Conservation (phyloP, 306 rosid genomes). For the Prunus padus region DNA sequence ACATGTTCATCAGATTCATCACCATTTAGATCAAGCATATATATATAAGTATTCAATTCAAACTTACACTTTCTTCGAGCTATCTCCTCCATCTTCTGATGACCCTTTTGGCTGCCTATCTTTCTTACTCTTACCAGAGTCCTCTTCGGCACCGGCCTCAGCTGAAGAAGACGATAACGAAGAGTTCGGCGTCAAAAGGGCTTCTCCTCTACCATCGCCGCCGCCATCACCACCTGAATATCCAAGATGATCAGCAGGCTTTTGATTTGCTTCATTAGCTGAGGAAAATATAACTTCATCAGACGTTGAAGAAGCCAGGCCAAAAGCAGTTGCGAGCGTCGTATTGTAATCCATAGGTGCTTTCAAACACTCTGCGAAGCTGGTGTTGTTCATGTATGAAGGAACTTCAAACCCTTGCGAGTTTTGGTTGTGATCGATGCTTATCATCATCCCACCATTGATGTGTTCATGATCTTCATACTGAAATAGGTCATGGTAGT, state of each 20-base stretch:
- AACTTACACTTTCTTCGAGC: conserved; percentile 66
- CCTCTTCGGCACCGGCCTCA: conserved; percentile 71
- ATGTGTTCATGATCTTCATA: conserved; percentile 36
- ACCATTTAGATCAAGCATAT: background rate
- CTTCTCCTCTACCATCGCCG: conserved; percentile 26
- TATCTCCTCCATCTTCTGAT: conserved; percentile 50
- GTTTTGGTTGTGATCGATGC: conserved; percentile 1
- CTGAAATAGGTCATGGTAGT: conserved; percentile 41
- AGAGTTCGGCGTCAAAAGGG: conserved; percentile 50
- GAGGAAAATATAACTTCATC: conserved; percentile 45
- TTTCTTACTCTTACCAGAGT: conserved; percentile 54
- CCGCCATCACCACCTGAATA: conserved; percentile 20
- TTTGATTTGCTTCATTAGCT: conserved; percentile 36
- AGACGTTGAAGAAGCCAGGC: conserved; percentile 63
- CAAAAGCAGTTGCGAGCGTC: conserved; percentile 54
- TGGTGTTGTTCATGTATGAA: conserved; percentile 33
- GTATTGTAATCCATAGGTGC: conserved; percentile 61
- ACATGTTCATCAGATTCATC: background rate
- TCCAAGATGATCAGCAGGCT: conserved; percentile 19
- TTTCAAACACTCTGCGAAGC: conserved; percentile 56
- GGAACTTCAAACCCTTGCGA: conserved; percentile 46
- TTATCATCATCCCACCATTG: conserved; percentile 5
- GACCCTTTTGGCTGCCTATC: conserved; percentile 35
- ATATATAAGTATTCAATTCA: background rate
- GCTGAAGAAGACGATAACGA: conserved; percentile 72